Evolutionary conservation across 2,329 filamentous ascomycete species (phyloP), one percentile per base, ranked within the genome.

Genomic region (Colletotrichum nymphaeae): DNA sequence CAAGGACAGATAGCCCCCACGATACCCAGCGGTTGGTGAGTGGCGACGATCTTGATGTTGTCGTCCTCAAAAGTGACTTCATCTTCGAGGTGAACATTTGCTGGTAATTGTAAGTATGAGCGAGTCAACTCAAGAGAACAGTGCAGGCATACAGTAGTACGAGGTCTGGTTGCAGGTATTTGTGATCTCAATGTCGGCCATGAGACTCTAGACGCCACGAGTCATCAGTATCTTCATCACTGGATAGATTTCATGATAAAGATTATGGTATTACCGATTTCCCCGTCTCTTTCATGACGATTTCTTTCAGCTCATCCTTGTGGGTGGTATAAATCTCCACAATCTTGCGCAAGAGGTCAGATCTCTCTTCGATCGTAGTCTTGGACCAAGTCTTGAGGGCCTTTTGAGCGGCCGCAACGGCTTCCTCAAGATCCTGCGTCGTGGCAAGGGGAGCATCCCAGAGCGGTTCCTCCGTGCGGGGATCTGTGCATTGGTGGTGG

Each of bases 1-100:
- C 90, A 92, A 1, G 89, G 89, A 28, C 88, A 87, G 76, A 91
- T 91, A 71, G 86, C 90, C 14, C 83, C 88, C 30, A 85, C 83
- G 5, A 88, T 83, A 42, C 88, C 88, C 52, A 89, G 81, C 0
- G 88, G 87, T 24, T 80, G 79, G 76, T 86, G 85, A 3, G 83
- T 85, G 2, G 82, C 83, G 22, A 86, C 78, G 75, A 88, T 80
- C 32, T 79, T 80, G 57, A 82, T 76, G 14, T 80, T 82, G 14
- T 84, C 83, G 63, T 84, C 85, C 49, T 89, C 87, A 74, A 85
- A 83, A 67, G 88, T 79, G 71, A 87, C 76, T 55, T 87, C 84
- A 67, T 87, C 85, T 56, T 84, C 79, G 11, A 89, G 81, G 3
- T 83, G 80, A 49, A 81, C 78, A 11, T 78, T 78, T 59, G 80